phyloP scores from a whole-genome alignment of 495 filamentous ascomycete genomes.

The Neurospora intermedia region DNA sequence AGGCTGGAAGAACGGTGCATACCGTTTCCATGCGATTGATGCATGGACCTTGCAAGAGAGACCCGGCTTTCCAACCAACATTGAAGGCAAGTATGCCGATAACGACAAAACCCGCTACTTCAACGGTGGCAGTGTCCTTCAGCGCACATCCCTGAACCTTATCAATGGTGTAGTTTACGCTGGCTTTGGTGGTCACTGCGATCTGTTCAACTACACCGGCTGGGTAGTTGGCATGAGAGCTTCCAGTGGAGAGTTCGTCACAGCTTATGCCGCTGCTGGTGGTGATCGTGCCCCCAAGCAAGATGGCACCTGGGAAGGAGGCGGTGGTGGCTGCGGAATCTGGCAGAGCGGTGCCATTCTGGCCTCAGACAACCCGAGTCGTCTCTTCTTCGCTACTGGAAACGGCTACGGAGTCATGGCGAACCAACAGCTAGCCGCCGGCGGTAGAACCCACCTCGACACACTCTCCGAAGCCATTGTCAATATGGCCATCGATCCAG shows the following conservation, averaged over 20 bases:
- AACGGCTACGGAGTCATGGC: conserved; percentile 6
- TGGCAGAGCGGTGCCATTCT: conserved; percentile 14
- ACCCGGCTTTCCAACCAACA: conserved; percentile 18
- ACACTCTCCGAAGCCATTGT: conserved; percentile 19
- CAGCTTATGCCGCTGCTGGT: conserved; percentile 4
- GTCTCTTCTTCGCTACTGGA: conserved; percentile 8
- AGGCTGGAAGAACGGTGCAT: conserved; percentile 18
- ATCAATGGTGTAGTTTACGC: conserved; percentile 27
- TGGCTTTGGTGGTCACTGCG: conserved; percentile 29
- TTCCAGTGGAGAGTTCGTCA: conserved; percentile 6
- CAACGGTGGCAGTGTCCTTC: conserved; percentile 24
- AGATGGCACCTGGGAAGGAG: conserved; percentile 13
- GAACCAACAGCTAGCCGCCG: conserved; percentile 6
- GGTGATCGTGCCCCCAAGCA: conserved; percentile 7
- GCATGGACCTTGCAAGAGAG: conserved; percentile 23
- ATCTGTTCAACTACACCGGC: conserved; percentile 19
- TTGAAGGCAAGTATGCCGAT: conserved; percentile 19
- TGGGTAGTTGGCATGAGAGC: conserved; percentile 21
- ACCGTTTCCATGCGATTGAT: conserved; percentile 28
- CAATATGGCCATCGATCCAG: conserved; percentile 16
- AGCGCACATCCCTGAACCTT: conserved; percentile 26
- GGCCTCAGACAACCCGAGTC: conserved; percentile 11
- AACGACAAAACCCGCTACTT: conserved; percentile 27
- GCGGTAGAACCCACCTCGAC: conserved; percentile 7
- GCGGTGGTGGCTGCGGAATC: conserved; percentile 13